Evolutionary conservation across 805 yeast genomes (phyloP).

Genomic region (Starmerella powellii): DNA sequence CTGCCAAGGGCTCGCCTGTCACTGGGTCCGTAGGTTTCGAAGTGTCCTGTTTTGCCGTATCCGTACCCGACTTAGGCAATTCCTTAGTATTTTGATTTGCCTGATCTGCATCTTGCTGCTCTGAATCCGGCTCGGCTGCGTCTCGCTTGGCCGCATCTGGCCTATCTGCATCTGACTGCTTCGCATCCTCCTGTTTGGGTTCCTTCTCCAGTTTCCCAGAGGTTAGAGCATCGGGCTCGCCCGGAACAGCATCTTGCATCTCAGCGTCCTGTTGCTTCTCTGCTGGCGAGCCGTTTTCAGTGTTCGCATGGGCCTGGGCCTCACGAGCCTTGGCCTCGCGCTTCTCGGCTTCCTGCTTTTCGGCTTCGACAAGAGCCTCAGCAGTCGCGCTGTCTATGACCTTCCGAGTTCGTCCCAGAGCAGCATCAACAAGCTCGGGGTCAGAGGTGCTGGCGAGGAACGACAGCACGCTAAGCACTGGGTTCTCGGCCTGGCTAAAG

Average conservation of each 20-base stretch:
- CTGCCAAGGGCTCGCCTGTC: too few relatives aligned
- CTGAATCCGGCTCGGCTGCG: not conserved
- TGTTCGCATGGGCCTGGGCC: constrained; percentile 1
- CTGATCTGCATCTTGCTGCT: too few relatives aligned
- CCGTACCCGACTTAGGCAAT: too few relatives aligned
- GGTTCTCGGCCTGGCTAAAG: constrained; percentile 75
- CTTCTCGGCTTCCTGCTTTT: not conserved
- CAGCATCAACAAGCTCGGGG: constrained; percentile 72
- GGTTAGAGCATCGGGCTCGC: too few relatives aligned
- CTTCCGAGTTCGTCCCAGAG: constrained; percentile 35
- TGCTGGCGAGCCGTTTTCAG: too few relatives aligned
- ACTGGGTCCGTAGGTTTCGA: too few relatives aligned
- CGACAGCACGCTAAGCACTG: constrained; percentile 84
- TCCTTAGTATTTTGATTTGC: too few relatives aligned
- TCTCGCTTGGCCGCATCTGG: not conserved
- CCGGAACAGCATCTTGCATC: not conserved
- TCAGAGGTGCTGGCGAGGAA: constrained; percentile 78
- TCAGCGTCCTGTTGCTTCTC: too few relatives aligned
- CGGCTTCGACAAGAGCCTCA: not conserved
- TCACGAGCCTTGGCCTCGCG: constrained; percentile 6
- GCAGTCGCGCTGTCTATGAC: constrained; percentile 1
- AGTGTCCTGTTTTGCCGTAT: too few relatives aligned
- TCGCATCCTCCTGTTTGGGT: not conserved
- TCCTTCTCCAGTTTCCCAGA: too few relatives aligned
- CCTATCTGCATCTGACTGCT: not conserved